A percentile compares a stretch with the other conserved stretches of the same genome.
Conservation (phyloP, 495 filamentous ascomycete species). For the Daldinia bambusicola region DNA sequence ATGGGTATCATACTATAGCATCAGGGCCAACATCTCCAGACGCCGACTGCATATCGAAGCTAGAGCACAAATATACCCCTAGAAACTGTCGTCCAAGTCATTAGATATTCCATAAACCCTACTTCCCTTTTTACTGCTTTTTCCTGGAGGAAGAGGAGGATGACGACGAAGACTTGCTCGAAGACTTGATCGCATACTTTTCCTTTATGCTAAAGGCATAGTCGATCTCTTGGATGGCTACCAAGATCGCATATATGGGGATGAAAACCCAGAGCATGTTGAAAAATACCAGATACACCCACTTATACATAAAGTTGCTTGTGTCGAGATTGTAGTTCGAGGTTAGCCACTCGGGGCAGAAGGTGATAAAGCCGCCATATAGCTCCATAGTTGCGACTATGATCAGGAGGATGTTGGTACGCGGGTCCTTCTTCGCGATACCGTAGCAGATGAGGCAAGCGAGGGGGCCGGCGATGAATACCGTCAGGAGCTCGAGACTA, state of each 20-base stretch:
- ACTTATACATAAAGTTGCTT: slow-evolving; percentile 84
- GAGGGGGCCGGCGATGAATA: slow-evolving; percentile 77
- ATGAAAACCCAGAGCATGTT: slow-evolving; percentile 89
- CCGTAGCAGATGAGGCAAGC: slow-evolving; percentile 76
- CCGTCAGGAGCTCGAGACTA: slow-evolving; percentile 86
- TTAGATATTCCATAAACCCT: not conserved
- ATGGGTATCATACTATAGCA: slow-evolving; percentile 22
- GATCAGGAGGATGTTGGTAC: slow-evolving; percentile 73
- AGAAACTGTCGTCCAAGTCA: not conserved
- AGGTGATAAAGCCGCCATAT: slow-evolving; percentile 97
- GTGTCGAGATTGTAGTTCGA: slow-evolving; percentile 80
- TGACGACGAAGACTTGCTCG: slow-evolving; percentile 40
- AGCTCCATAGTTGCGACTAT: slow-evolving; percentile 91
- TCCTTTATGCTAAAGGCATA: slow-evolving; percentile 61
- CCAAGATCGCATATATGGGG: slow-evolving; percentile 79
- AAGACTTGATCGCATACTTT: slow-evolving; percentile 24
- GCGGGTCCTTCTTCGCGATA: slow-evolving; percentile 66
- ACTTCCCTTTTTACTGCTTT: slow-evolving; percentile 11
- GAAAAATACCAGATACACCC: slow-evolving; percentile 92
- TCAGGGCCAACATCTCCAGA: not conserved
- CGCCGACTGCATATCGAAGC: not conserved
- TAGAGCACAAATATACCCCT: not conserved
- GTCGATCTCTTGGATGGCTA: slow-evolving; percentile 69
- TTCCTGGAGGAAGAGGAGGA: not conserved
- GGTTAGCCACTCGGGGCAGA: slow-evolving; percentile 91